Evolutionary conservation across 2,329 filamentous ascomycete genomes (phyloP), one percentile per base, ranked within the genome.

Genomic region (Cladosporium velox): DNA sequence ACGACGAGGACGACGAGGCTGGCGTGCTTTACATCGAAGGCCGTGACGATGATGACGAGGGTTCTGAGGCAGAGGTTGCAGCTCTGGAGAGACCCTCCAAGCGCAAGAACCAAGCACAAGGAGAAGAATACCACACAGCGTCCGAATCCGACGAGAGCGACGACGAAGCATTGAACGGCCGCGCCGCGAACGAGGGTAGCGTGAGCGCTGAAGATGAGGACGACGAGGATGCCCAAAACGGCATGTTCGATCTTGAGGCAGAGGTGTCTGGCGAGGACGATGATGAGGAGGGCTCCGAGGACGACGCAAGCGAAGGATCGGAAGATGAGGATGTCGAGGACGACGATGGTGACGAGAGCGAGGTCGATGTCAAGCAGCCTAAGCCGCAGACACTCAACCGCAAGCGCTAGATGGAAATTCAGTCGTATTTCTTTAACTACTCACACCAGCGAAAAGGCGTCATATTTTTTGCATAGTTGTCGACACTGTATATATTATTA

Each of bases 21-120:
- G 87, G 85, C 24, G 85, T 96, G 4, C 90, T 97, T 62, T 97
- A 95, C 76, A 91, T 97, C 1, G 93, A 97, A 77, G 93, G 91
- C 0, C 86, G 93, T 72, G 88, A 90, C 34, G 85, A 88, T 35
- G 82, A 85, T 24, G 87, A 89, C 52, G 87, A 88, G 21, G 77
- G 75, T 11, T 74, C 71, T 0, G 72, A 75, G 12, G 83, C 82
- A 12, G 82, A 83, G 11, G 81, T 81, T 7, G 79, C 77, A 5
- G 84, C 63, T 83, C 44, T 41, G 12, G 54, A 38, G 44, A 65
- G 49, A 30, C 54, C 38, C 35, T 59, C 41, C 21, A 60, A 44
- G 49, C 59, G 38, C 55, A 52, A 35, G 57, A 58, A 38, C 65
- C 65, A 67, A 64, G 32, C 28, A 32, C 61, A 52, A 62, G 60